Conservation (phyloP, 768 basidiomycete genomes). For the Lactarius sp. region DNA sequence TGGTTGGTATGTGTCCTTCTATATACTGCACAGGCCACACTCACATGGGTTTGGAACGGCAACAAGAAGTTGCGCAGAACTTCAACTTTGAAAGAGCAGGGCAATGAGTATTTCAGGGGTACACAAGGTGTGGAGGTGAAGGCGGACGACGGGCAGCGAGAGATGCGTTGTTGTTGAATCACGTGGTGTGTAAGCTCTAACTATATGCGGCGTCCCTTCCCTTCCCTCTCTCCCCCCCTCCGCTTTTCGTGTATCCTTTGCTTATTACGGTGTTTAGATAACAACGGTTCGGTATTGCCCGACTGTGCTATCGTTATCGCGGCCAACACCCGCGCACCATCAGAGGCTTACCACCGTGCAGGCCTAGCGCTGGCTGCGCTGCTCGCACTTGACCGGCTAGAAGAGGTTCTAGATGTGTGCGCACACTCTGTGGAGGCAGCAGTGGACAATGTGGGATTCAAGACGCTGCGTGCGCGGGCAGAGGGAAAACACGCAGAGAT, state of each 20-base stretch:
- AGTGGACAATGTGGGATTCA: conserved; percentile 50
- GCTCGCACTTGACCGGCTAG: conserved; percentile 61
- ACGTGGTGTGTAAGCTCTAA: conserved; percentile 91
- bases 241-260: background rate
- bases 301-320: conserved; percentile 75
- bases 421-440: conserved; percentile 61
- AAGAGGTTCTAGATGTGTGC: conserved; percentile 83
- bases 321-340: conserved; percentile 56
- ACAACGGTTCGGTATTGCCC: conserved; percentile 78
- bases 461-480: conserved; percentile 44
- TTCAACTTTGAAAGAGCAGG: conserved; percentile 77
- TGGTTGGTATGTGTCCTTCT: conserved; percentile 51
- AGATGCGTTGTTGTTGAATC: conserved; percentile 77
- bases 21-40: background rate
- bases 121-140: conserved; percentile 84
- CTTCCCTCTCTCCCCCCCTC: background rate
- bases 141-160: conserved; percentile 55
- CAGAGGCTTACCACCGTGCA: conserved; percentile 88
- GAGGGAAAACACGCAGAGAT: conserved; percentile 44
- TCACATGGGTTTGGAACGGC: background rate
- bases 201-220: conserved; percentile 48
- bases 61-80: conserved; percentile 77
- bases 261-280: conserved; percentile 47
- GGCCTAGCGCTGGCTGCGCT: conserved; percentile 75
- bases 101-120: conserved; percentile 89